These are phyloP conservation scores for Colletotrichum endophyticum DNA, from an alignment of 2,329 filamentous ascomycete genomes.

Conservation along the genomic window DNA sequence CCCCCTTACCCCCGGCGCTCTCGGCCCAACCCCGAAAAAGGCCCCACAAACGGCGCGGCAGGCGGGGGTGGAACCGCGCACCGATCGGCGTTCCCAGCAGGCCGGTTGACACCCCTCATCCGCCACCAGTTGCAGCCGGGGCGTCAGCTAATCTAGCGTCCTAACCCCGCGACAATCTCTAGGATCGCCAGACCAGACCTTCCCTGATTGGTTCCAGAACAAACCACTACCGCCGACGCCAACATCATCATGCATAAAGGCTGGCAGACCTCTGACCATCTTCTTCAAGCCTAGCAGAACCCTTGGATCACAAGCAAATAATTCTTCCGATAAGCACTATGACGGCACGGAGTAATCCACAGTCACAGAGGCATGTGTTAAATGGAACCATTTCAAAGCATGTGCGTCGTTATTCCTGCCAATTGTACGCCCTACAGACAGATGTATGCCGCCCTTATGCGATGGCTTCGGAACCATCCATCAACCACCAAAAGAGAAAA, in stretches of 20 bases:
- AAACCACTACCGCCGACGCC: not conserved
- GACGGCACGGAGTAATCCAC: not conserved
- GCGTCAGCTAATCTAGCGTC: not conserved
- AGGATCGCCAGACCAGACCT: not conserved
- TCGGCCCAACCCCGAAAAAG: too few species aligned
- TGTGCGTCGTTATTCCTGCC: constrained; percentile 10
- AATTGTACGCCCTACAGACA: constrained; percentile 4
- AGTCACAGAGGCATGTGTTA: not conserved
- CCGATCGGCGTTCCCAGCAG: not conserved
- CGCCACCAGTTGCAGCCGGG: not conserved
- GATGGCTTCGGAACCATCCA: not conserved
- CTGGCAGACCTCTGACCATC: not conserved
- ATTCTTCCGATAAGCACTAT: not conserved
- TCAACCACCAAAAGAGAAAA: not conserved
- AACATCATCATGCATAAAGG: not conserved
- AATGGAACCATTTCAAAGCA: not conserved
- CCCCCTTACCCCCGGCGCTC: too few species aligned
- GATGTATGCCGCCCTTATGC: not conserved
- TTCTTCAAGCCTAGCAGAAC: not conserved
- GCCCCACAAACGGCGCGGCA: not conserved
- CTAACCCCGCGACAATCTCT: not conserved
- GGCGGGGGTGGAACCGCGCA: not conserved
- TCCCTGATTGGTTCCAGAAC: not conserved
- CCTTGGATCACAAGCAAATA: not conserved
- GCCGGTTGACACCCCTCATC: not conserved